Conservation (phyloP, 768 basidiomycete genomes). For the Auricularia auricula-judae region DNA sequence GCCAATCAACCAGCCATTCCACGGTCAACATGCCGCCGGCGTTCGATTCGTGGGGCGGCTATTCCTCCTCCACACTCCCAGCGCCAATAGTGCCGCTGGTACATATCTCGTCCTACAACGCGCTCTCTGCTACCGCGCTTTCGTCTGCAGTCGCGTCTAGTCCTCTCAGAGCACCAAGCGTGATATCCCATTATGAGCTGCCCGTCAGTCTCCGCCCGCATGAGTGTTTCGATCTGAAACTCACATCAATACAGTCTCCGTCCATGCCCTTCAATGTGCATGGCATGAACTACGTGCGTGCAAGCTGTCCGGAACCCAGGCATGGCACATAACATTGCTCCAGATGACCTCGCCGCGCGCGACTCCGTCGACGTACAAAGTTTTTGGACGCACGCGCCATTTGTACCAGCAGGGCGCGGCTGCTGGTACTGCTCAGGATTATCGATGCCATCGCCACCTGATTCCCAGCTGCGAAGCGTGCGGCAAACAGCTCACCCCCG, state of each 20-base stretch:
- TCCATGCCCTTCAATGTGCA: not conserved
- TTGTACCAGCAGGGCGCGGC: conserved; percentile 54
- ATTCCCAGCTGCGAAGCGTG: conserved; percentile 68
- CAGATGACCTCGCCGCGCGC: not conserved
- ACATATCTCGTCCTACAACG: not conserved
- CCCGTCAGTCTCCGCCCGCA: not conserved
- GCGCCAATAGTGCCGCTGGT: not conserved
- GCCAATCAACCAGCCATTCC: conserved; percentile 22
- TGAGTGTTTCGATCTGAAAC: not conserved
- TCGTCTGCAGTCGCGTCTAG: not conserved
- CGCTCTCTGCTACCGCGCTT: not conserved
- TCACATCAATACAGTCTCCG: not conserved
- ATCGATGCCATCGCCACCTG: conserved; percentile 64
- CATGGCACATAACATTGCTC: not conserved
- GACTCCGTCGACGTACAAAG: not conserved
- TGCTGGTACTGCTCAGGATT: conserved; percentile 48
- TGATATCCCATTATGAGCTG: not conserved
- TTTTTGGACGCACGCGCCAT: not conserved
- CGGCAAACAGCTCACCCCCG: conserved; percentile 1
- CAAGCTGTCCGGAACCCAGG: not conserved
- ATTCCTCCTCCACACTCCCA: conserved; percentile 2
- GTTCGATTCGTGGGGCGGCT: conserved; percentile 1
- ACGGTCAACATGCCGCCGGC: not conserved
- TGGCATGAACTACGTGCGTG: not conserved
- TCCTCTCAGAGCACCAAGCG: not conserved